Evolutionary conservation across 164 flowering plant genomes (phyloP), one percentile per base, ranked within the genome.

Genomic region (Kalanchoe fedtschenkoi): DNA sequence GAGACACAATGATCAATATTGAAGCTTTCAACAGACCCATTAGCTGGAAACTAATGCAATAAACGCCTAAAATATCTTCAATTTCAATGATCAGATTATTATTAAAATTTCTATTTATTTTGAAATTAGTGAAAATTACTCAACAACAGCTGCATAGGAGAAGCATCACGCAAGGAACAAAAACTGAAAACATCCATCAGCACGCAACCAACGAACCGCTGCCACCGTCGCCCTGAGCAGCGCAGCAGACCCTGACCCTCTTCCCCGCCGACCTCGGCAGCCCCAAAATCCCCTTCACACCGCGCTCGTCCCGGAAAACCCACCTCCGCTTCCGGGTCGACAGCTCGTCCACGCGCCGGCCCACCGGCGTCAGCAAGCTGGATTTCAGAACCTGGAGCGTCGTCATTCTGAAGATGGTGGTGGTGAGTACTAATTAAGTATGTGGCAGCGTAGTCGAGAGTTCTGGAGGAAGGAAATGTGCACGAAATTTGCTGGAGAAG

Each of bases 261-360:
- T 47, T 47, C 26, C 29, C 54, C 2, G 54, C 51, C 39, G 39
- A 37, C 39, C 6, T 51, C 11, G 32, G 56, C 24, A 51, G 33
- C 32, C 56, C 26, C 56, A 26, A 51, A 51, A 51, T 51, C 13
- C 32, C 56, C 14, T 26, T 26, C 15, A 44, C 10, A 44, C 9
- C 26, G 51, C 22, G 21, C n/a, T 44, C 51, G 24, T 51, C 17
- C 2, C 32, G 30, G 54, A 1, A 5, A 22, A 47, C 8, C 54
- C 54, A 47, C 54, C 54, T 47, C 56, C 56, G 56, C 8, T 51
- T 51, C 56, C 56, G 24, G 8, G 15, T 26, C 32, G 56, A 29
- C 32, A 51, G 26, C 30, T 37, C 39, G 13, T 37, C 39, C 2
- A 15, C 39, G 39, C 39, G 11, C 11, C 28, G 24, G n/a, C 56